phyloP scores from a whole-genome alignment of 805 yeast species.

The Candida railenensis region DNA sequence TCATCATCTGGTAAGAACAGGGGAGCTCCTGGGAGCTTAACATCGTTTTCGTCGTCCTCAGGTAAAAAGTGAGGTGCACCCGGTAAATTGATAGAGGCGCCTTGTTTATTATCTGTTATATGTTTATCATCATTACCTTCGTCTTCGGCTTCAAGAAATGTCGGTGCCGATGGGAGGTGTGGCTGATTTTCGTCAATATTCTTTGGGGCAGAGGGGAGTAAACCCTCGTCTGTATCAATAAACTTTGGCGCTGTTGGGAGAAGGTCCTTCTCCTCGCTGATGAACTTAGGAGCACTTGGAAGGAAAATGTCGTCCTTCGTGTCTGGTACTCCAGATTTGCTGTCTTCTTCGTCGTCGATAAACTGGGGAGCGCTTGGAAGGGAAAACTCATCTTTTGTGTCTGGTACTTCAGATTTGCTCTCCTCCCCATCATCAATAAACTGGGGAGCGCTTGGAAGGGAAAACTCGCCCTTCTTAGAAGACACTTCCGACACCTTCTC shows the following conservation, averaged over 20 bases:
- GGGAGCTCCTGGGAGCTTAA: conserved; percentile 44
- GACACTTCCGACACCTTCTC: conserved; percentile 2
- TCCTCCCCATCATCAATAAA: conserved; percentile 2
- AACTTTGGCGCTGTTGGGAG: neutral
- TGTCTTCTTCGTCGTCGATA: conserved; percentile 2
- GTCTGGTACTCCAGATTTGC: conserved; percentile 1
- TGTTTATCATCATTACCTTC: neutral
- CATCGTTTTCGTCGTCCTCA: conserved; percentile 17
- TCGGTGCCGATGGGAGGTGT: neutral
- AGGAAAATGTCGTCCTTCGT: neutral
- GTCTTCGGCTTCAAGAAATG: conserved; percentile 4
- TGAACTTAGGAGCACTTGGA: conserved; percentile 7
- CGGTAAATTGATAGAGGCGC: conserved; percentile 20
- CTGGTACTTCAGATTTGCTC: conserved; percentile 1
- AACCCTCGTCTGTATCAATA: neutral
- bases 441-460: neutral
- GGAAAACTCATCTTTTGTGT: neutral
- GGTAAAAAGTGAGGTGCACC: conserved; percentile 40
- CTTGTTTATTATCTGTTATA: neutral
- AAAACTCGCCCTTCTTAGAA: neutral
- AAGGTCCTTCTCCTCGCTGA: conserved; percentile 7
- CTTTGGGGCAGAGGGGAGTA: neutral
- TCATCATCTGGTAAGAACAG: conserved; percentile 41
- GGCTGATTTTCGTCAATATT: neutral
- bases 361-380: neutral